These are phyloP conservation scores for Nemania sp. DNA, from an alignment of 2,329 filamentous ascomycete species.

Conservation along the genomic window DNA sequence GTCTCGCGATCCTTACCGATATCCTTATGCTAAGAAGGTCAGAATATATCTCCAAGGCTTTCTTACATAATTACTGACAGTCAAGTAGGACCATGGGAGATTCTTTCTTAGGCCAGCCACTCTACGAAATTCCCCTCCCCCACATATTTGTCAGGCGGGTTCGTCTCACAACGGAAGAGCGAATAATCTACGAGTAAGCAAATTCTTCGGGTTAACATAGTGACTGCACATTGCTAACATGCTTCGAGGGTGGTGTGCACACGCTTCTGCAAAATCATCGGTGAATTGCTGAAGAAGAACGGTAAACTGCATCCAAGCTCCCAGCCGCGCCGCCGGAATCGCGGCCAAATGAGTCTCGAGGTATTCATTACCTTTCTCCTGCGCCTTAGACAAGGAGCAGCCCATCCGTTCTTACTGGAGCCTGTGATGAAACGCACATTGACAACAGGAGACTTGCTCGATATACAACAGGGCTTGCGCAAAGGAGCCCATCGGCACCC, in stretches of 20 bases:
- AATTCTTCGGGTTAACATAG: no score
- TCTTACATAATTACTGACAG: not conserved
- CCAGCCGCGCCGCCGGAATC: no score
- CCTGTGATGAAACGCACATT: constrained; percentile 6
- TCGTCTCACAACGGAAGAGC: constrained; percentile 15
- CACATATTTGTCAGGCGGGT: not conserved
- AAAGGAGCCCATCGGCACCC: not conserved
- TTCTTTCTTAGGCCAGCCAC: constrained; percentile 14
- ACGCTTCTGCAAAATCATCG: constrained; percentile 1
- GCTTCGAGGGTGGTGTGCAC: constrained; percentile 8
- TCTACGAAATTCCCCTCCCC: constrained; percentile 13
- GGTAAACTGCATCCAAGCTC: no score
- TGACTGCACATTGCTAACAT: not conserved
- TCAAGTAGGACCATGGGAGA: constrained; percentile 12
- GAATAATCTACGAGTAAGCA: constrained; percentile 20
- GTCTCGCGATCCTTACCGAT: not conserved
- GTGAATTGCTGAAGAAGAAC: not conserved
- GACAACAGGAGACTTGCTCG: not conserved
- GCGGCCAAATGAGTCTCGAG: no score
- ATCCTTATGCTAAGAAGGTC: constrained; percentile 15
- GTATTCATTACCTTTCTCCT: not conserved
- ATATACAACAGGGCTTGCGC: not conserved
- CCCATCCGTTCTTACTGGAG: constrained; percentile 21
- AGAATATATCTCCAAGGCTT: not conserved
- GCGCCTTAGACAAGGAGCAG: constrained; percentile 13